A percentile compares a stretch with the other conserved stretches of the same genome.
Conservation (phyloP, 495 filamentous ascomycete genomes). For the Penicillium antarcticum region DNA sequence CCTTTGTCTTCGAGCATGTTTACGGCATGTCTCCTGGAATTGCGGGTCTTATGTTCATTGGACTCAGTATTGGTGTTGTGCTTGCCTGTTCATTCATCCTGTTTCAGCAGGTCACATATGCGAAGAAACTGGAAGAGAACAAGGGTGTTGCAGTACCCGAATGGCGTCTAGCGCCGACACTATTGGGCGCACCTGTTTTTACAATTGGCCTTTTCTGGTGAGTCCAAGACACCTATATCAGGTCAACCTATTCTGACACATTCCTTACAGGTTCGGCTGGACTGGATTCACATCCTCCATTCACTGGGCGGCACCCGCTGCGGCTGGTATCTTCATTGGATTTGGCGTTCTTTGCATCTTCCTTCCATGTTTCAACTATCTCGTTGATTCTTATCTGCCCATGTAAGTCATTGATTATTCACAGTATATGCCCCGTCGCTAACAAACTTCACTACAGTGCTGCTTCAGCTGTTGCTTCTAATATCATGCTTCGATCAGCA, state of each 20-base stretch:
- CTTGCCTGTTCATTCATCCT: conserved; percentile 28
- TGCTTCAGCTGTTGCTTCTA: conserved; percentile 83
- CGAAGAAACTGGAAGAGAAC: conserved; percentile 28
- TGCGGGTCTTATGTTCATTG: conserved; percentile 37
- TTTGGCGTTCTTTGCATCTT: conserved; percentile 38
- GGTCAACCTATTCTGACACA: neutral
- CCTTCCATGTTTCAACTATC: conserved; percentile 39
- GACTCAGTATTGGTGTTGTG: conserved; percentile 33
- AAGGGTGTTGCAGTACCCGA: conserved; percentile 32
- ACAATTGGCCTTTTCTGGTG: conserved; percentile 56
- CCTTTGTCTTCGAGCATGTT: conserved; percentile 35
- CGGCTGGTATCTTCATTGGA: conserved; percentile 30
- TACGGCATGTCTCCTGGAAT: conserved; percentile 36
- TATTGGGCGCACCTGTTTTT: conserved; percentile 49
- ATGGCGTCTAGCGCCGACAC: conserved; percentile 42
- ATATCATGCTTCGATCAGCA: conserved; percentile 80
- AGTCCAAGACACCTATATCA: neutral
- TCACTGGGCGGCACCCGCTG: conserved; percentile 33
- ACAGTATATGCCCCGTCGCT: too few relatives aligned
- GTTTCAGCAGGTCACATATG: conserved; percentile 26
- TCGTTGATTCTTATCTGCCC: conserved; percentile 52
- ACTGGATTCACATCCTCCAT: conserved; percentile 32
- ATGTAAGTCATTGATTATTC: conserved; percentile 43
- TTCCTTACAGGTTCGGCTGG: conserved; percentile 38
- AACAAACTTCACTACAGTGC: conserved; percentile 41